Percentiles rank a stretch among this genome's conserved stretches.
Conservation (phyloP, 768 basidiomycete genomes). For the Rhodotorula diobovata region DNA sequence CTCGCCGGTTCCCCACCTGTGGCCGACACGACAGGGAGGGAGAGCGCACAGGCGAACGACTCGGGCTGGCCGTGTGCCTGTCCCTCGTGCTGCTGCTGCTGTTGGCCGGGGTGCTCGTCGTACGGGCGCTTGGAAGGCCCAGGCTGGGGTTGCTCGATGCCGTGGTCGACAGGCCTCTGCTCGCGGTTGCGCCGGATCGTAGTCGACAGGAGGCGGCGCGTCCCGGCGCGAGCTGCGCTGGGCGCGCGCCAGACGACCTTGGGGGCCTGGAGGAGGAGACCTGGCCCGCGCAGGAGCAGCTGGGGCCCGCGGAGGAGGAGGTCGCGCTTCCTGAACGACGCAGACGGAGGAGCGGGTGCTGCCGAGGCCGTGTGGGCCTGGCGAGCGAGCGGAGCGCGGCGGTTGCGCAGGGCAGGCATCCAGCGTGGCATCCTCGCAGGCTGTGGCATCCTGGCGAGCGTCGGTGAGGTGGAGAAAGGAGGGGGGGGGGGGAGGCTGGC, state of each 20-base stretch:
- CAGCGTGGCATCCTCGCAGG: conserved; percentile 12
- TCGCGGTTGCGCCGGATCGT: background rate
- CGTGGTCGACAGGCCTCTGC: conserved; percentile 4
- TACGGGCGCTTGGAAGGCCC: background rate
- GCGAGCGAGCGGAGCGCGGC: conserved; percentile 1
- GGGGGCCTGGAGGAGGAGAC: conserved; percentile 26
- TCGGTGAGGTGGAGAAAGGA: too few species aligned
- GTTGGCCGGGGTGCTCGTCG: background rate
- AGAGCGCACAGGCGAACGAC: conserved; percentile 28
- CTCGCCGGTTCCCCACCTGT: background rate
- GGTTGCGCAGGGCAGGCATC: conserved; percentile 19
- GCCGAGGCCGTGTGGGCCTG: background rate
- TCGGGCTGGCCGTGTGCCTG: background rate
- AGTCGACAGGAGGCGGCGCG: conserved; percentile 23
- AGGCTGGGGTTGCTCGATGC: background rate
- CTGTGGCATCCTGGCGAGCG: background rate
- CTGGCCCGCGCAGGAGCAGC: conserved; percentile 28
- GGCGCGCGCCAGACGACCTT: conserved; percentile 31
- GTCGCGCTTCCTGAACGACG: conserved; percentile 24
- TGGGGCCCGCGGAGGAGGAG: conserved; percentile 31
- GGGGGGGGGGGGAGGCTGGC: too few species aligned
- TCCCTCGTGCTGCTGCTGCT: background rate
- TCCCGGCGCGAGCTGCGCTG: conserved; percentile 13
- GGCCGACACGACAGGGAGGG: background rate
- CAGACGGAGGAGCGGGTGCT: background rate